A percentile compares a stretch with the other conserved stretches of the same genome.
Conservation (phyloP, 495 filamentous ascomycete genomes). For the Elasticomyces elasticus region DNA sequence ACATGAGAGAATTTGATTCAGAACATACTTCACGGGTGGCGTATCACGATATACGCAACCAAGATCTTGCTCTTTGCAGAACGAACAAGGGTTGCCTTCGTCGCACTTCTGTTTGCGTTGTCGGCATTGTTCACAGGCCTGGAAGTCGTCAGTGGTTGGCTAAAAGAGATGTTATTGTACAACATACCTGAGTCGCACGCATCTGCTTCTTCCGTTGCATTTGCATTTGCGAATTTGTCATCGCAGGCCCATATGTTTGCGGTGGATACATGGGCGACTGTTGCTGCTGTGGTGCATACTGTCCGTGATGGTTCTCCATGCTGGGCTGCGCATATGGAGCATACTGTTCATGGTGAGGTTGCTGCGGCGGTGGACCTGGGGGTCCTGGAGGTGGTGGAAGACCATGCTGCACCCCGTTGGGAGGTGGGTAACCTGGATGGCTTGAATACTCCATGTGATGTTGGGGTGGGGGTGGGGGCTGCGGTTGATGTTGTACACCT, state of each 20-base stretch:
- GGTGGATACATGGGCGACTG: conserved; percentile 8
- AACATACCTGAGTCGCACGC: conserved; percentile 29
- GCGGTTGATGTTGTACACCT: conserved; percentile 10
- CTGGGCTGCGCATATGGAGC: conserved; percentile 7
- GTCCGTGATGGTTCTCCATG: conserved; percentile 4
- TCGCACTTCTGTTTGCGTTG: conserved; percentile 64
- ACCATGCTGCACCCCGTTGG: conserved; percentile 16
- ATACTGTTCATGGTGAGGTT: conserved; percentile 9
- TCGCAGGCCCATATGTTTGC: conserved; percentile 11
- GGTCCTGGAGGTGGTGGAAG: conserved; percentile 3
- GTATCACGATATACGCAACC: conserved; percentile 58
- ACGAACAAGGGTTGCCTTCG: conserved; percentile 41
- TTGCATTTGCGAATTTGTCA: neutral
- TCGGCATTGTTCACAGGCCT: conserved; percentile 61
- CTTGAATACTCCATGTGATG: conserved; percentile 11
- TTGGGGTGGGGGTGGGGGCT: neutral
- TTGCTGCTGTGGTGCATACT: conserved; percentile 6
- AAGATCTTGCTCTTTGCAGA: conserved; percentile 43
- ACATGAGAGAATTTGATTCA: conserved; percentile 6
- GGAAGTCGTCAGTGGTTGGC: neutral
- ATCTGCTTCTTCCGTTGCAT: conserved; percentile 28
- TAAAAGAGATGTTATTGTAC: neutral
- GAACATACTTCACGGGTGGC: conserved; percentile 54
- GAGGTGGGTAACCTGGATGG: conserved; percentile 13
- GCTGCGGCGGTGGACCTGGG: neutral